Evolutionary conservation across 2,329 filamentous ascomycete species (phyloP), one percentile per base, ranked within the genome.

Genomic region (Nothophaeocryptopus gaeumannii): DNA sequence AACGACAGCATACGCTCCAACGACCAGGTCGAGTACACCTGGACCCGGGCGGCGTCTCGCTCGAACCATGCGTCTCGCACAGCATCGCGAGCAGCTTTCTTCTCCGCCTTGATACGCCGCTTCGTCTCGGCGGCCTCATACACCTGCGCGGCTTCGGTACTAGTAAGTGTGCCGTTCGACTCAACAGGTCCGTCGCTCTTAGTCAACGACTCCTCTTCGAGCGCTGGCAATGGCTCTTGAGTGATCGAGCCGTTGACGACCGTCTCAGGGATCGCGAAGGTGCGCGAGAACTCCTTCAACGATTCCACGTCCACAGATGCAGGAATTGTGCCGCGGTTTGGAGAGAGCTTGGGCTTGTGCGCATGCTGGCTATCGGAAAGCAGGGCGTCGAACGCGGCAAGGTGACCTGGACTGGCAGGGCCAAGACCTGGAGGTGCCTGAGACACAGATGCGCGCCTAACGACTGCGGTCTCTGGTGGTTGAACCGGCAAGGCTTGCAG

Each of bases 31-130:
- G 41, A 47, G 5, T 34, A 34, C 15, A 62, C 47, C 15, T 48
- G 49, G 10, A 29, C 31, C 14, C 61, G 46, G 15, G 41, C 37
- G 5, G 33, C 26, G 14, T 63, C 59, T 11, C 61, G 53, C 32
- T 54, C 51, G 20, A 45, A 37, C 58, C 57, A 63, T 26, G 56
- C 58, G 5, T 40, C 40, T 26, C 46, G 53, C 12, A 63, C 46
- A 13, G 49, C 53, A 13, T 46, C 50, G 14, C 59, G 51, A 10
- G 58, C 53, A 12, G 43, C 49, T 32, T 53, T 51, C 39, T 47
- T 51, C 33, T 38, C 33, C 39, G 51, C 43, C 31, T 50, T 53
- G n/a, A 33, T 13, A 2, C 35, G 35, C 16, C 30, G 33, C 38
- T 50, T 51, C 34, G 12, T 49, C 31, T 33, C 14, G 29, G 34